Evolutionary conservation across 345 rosid species (phyloP).

Genomic region (Mallotus nudiflorus): DNA sequence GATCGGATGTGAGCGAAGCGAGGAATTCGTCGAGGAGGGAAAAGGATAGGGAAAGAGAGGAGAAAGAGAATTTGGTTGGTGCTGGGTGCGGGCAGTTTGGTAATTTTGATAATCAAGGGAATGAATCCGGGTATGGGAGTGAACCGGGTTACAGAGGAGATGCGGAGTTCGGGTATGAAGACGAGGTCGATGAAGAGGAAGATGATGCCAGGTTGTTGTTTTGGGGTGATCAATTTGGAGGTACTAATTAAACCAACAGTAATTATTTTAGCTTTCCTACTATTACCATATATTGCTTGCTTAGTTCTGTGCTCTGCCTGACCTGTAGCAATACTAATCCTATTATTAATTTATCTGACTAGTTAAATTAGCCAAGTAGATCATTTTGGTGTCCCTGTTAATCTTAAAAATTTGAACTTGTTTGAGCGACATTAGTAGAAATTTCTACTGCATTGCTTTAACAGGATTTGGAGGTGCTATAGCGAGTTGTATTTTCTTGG

Average conservation of each 20-base stretch:
- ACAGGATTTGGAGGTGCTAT: no score
- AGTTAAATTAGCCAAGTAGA: no score
- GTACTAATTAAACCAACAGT: no score
- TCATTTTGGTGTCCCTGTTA: no score
- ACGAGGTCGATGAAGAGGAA: slow-evolving; percentile 93
- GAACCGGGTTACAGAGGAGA: slow-evolving; percentile 98
- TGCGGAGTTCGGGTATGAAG: slow-evolving; percentile 93
- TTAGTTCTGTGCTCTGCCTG: not conserved
- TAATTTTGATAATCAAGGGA: slow-evolving; percentile 62
- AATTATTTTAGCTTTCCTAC: slow-evolving; percentile 19
- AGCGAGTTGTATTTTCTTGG: no score
- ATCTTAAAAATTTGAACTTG: no score
- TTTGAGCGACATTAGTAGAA: no score
- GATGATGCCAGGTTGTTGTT: slow-evolving; percentile 73
- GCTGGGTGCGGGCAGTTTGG: slow-evolving; percentile 49
- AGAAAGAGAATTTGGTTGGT: slow-evolving; percentile 48
- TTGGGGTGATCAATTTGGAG: slow-evolving; percentile 73
- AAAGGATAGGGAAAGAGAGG: slow-evolving; percentile 51
- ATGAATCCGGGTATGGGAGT: slow-evolving; percentile 91
- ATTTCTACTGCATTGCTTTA: no score
- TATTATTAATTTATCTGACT: no score
- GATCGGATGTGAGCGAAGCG: slow-evolving; percentile 86
- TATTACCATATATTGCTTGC: not conserved
- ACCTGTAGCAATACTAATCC: no score
- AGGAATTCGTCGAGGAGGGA: slow-evolving; percentile 57